Base-by-base conservation (phyloP, 2,329 filamentous ascomycete species). In the Monosporascus sp. region DNA sequence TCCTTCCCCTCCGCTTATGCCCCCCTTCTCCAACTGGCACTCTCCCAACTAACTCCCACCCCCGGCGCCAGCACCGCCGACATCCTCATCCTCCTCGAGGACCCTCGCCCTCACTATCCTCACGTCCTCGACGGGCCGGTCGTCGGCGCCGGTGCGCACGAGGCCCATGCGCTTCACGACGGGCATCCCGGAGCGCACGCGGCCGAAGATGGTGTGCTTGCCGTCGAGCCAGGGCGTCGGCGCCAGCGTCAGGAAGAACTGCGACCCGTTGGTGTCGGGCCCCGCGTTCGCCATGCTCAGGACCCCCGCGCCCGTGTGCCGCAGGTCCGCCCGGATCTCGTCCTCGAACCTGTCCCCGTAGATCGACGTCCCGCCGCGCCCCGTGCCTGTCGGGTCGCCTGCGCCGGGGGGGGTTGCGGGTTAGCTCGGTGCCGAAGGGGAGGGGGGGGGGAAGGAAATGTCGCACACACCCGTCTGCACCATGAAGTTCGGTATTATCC, bases 401-500 rank as follows among this genome's bases (percentile, higher is more conserved):
- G 25, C 9, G 25, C 9, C 3, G 1, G 7, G 25, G 25, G 25
- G 25, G 6, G 8, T 7, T 1, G 25, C 3, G 7, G 7, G 25
- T 27, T 27, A 27, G 25, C 3, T 7, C 7, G 24, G 24, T 7
- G 24, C 24, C 2, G 25, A 27, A 27, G 25, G 25, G 25, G 2
- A 9, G 25, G 25, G 25, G 25, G 25, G 8, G 25, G 25, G 2
- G 8, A 27, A 9, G 25, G 25, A 9, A 27, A 9, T 2, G 25
- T 27, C 2, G 3, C 22, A 27, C 25, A 9, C 25, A 27, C 93
- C 92, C 57, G 88, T 89, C 75, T 97, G 93, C 54, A 96, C 80
- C 93, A 99, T 97, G 78, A 99, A 99, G 73, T 90, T 85, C 50
- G 90, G 86, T 67, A 99, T 97, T 63, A 97, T 86, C 70, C 94